Conservation (phyloP, 176 grass and related monocot species). For the Carex littledalei region DNA sequence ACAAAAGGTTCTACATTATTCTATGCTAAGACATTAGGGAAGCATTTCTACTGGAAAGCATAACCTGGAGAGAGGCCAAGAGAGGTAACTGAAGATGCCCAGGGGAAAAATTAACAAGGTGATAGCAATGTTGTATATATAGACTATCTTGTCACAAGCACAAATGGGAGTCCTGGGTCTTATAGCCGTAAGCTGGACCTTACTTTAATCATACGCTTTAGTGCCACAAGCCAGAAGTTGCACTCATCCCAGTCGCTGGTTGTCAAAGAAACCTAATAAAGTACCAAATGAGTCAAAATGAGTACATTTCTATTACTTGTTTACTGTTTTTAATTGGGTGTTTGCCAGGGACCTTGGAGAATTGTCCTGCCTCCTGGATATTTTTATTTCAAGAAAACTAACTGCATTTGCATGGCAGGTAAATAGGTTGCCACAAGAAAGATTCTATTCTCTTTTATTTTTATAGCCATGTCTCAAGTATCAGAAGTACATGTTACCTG, state of each 20-base stretch:
- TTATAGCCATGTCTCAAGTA: not conserved
- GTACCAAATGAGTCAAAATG: not conserved
- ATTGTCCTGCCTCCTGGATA: not conserved
- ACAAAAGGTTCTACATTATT: constrained; percentile 5
- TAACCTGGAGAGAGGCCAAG: not conserved
- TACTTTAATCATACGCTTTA: constrained; percentile 92
- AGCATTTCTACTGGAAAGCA: not conserved
- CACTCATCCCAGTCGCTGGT: constrained; percentile 99
- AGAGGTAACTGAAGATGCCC: not conserved
- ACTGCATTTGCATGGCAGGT: not conserved
- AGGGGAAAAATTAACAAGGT: constrained; percentile 14
- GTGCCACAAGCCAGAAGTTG: constrained; percentile 85
- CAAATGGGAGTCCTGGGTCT: constrained; percentile 3
- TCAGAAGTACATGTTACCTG: constrained; percentile 45
- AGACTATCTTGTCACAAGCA: constrained; percentile 25
- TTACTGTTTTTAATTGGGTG: not conserved
- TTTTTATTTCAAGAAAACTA: not conserved
- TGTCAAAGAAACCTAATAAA: constrained; percentile 64
- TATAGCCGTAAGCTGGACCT: constrained; percentile 67
- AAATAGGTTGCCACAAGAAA: not conserved
- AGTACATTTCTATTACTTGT: not conserved
- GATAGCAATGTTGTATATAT: constrained; percentile 39
- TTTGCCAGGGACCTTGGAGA: not conserved
- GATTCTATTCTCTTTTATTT: not conserved
- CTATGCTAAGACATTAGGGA: constrained; percentile 17